These are phyloP conservation scores for Comarum palustre DNA, from an alignment of 306 rosid genomes.

Conservation along the genomic window DNA sequence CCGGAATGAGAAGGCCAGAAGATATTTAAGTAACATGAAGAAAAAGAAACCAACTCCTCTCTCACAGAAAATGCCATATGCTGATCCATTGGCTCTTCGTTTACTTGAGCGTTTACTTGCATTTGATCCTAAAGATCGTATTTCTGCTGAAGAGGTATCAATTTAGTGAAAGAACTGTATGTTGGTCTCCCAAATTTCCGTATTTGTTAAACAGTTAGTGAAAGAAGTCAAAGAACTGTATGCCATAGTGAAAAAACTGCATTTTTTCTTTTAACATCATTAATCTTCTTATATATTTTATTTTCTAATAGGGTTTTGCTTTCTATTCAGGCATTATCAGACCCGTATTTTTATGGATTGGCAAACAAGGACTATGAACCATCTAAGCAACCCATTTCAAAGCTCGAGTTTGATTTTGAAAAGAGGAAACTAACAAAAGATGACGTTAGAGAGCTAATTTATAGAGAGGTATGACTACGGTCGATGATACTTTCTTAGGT, in stretches of 20 bases:
- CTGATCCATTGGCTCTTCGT: slow-evolving; percentile 56
- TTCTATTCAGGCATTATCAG: slow-evolving; percentile 51
- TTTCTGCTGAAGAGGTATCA: slow-evolving; percentile 60
- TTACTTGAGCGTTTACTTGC: slow-evolving; percentile 58
- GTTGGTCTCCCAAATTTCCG: no score
- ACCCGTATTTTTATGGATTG: slow-evolving; percentile 55
- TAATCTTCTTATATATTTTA: neutral
- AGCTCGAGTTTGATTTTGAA: slow-evolving; percentile 64
- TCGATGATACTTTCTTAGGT: slow-evolving; percentile 11
- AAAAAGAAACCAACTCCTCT: slow-evolving; percentile 49
- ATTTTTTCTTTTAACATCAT: neutral
- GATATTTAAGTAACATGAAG: slow-evolving; percentile 49
- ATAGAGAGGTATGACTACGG: slow-evolving; percentile 50
- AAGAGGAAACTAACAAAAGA: slow-evolving; percentile 50
- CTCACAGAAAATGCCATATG: slow-evolving; percentile 47
- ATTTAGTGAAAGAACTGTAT: slow-evolving; percentile 8
- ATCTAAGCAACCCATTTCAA: slow-evolving; percentile 52
- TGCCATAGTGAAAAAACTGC: neutral
- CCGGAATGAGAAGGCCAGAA: slow-evolving; percentile 63
- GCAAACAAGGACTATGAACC: slow-evolving; percentile 53
- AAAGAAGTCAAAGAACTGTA: slow-evolving; percentile 1
- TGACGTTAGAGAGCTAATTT: slow-evolving; percentile 56
- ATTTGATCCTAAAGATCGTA: slow-evolving; percentile 61
- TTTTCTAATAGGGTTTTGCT: slow-evolving; percentile 17
- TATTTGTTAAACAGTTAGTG: no score